Evolutionary conservation across 306 rosid genomes (phyloP).

Genomic region (Styphnolobium japonicum): DNA sequence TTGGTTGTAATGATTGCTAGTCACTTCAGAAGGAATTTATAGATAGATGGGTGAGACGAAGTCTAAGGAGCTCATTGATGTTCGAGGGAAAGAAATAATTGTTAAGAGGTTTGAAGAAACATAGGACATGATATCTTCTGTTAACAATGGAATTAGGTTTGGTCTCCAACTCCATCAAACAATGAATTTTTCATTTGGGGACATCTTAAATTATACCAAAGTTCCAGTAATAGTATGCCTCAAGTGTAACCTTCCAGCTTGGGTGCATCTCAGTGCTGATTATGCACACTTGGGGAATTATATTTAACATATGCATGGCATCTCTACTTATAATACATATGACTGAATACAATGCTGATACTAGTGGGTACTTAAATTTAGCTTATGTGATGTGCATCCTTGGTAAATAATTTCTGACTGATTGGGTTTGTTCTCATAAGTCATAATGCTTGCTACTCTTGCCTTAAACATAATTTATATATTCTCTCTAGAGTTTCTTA

Average conservation of each 20-base stretch:
- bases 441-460: background rate
- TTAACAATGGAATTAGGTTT: background rate
- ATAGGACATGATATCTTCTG: background rate
- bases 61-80: too few relatives aligned
- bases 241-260: too few relatives aligned
- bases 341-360: background rate
- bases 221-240: background rate
- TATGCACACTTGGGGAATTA: background rate
- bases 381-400: too few relatives aligned
- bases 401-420: background rate
- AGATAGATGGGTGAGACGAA: too few relatives aligned
- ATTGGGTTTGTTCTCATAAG: background rate
- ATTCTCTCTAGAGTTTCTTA: background rate
- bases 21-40: background rate
- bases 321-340: too few relatives aligned
- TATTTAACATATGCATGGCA: background rate
- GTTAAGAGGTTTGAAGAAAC: background rate
- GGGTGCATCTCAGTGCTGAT: background rate
- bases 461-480: background rate
- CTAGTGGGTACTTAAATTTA: background rate
- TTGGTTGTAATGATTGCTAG: background rate
- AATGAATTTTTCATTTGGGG: background rate
- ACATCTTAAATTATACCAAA: background rate
- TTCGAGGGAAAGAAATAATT: too few relatives aligned
- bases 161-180: background rate